Evolutionary conservation across 2,329 filamentous ascomycete genomes (phyloP).

Genomic region (Aureobasidium sp.): DNA sequence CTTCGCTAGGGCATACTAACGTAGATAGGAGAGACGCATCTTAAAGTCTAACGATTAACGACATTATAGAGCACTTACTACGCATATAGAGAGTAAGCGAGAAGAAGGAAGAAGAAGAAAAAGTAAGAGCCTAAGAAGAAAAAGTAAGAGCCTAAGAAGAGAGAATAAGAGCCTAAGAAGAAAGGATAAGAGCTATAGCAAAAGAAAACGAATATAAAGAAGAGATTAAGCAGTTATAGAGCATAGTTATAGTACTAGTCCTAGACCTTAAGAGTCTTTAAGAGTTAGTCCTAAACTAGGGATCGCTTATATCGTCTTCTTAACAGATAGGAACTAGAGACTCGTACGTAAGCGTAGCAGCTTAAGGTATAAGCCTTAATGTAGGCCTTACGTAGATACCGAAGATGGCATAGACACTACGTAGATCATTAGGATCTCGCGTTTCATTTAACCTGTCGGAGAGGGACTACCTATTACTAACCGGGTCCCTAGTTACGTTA

Average conservation of each 20-base stretch:
- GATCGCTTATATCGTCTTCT: not conserved
- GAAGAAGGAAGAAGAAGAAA: too few species aligned
- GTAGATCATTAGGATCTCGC: not conserved
- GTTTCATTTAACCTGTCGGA: not conserved
- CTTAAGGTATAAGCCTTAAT: not conserved
- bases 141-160: too few species aligned
- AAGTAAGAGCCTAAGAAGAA: not conserved
- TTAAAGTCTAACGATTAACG: too few species aligned
- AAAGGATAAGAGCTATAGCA: not conserved
- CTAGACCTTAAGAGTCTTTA: not conserved
- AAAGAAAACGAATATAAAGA: not conserved
- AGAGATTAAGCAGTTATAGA: not conserved
- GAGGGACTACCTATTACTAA: not conserved
- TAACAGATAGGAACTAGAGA: not conserved
- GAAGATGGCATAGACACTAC: too few species aligned
- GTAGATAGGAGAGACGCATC: too few species aligned
- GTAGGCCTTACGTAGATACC: too few species aligned
- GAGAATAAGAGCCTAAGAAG: not conserved
- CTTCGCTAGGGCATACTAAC: too few species aligned
- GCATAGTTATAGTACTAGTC: constrained; percentile 20
- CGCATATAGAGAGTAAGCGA: too few species aligned
- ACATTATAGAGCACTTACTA: too few species aligned
- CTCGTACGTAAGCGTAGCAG: constrained; percentile 2
- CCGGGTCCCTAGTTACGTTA: not conserved
- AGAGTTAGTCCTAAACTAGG: not conserved